Conservation (phyloP, 768 basidiomycete species). For the Hygrophorus pudorinus region DNA sequence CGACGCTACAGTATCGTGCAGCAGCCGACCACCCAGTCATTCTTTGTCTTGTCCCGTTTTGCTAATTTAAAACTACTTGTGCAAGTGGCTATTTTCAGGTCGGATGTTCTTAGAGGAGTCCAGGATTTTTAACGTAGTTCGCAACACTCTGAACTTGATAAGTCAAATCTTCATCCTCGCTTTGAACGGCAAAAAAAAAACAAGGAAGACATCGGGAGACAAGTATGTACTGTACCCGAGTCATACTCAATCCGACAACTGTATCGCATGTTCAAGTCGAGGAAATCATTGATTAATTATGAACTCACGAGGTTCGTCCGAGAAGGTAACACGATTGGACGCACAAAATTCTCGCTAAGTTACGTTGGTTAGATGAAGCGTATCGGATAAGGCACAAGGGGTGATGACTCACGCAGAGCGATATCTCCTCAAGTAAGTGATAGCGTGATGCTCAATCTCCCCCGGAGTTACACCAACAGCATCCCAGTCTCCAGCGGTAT, state of each 20-base stretch:
- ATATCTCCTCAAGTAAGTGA: slow-evolving; percentile 84
- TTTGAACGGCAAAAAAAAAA: not conserved
- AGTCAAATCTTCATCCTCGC: not conserved
- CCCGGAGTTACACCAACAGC: slow-evolving; percentile 73
- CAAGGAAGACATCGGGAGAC: too few species aligned
- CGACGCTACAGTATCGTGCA: slow-evolving; percentile 8
- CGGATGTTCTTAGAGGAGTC: too few species aligned
- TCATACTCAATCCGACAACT: slow-evolving; percentile 1
- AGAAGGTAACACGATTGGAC: slow-evolving; percentile 56
- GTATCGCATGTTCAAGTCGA: not conserved
- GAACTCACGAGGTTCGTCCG: slow-evolving; percentile 20
- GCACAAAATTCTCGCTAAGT: slow-evolving; percentile 52
- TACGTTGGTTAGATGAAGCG: slow-evolving; percentile 1
- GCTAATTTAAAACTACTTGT: not conserved
- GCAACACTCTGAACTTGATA: too few species aligned
- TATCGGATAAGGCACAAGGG: not conserved
- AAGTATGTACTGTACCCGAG: not conserved
- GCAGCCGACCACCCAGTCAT: too few species aligned
- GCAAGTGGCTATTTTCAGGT: not conserved
- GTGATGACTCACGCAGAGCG: slow-evolving; percentile 66
- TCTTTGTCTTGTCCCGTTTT: not conserved
- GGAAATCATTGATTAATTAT: not conserved
- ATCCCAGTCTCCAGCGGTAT: slow-evolving; percentile 73
- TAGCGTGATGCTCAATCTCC: slow-evolving; percentile 77
- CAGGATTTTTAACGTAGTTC: too few species aligned